phyloP scores from a whole-genome alignment of 176 grass and related monocot species.

The Rhynchospora tenuis region DNA sequence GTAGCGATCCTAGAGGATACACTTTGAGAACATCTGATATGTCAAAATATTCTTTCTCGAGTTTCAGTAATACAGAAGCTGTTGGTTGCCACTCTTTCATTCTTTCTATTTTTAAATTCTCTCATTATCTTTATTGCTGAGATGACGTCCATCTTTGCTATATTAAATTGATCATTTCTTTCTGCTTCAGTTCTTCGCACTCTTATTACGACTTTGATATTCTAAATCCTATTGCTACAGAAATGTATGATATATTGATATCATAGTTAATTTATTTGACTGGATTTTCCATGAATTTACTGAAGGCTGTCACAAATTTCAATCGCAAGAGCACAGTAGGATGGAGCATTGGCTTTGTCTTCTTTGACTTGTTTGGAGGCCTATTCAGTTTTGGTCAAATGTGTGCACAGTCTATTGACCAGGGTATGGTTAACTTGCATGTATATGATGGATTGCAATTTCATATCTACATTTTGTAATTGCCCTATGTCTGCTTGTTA shows the following conservation, averaged over 20 bases:
- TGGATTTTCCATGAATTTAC: constrained; percentile 6
- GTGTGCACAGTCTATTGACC: constrained; percentile 86
- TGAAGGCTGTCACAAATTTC: constrained; percentile 71
- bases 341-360: constrained; percentile 86
- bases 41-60: background rate
- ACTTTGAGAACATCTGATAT: background rate
- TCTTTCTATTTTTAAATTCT: background rate
- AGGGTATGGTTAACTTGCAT: constrained; percentile 39
- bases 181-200: background rate
- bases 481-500: background rate
- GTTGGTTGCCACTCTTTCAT: background rate
- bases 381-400: constrained; percentile 86
- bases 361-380: constrained; percentile 76
- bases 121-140: background rate
- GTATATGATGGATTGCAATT: background rate
- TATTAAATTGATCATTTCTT: background rate
- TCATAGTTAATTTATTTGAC: background rate
- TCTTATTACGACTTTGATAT: background rate
- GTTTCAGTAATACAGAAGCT: background rate
- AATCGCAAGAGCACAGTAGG: constrained; percentile 72
- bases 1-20: background rate
- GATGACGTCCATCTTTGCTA: background rate
- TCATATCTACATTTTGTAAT: background rate
- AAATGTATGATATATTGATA: background rate
- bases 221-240: background rate